These are phyloP conservation scores for Acorus gramineus DNA, from an alignment of 106 monocot genomes.

Conservation along the genomic window DNA sequence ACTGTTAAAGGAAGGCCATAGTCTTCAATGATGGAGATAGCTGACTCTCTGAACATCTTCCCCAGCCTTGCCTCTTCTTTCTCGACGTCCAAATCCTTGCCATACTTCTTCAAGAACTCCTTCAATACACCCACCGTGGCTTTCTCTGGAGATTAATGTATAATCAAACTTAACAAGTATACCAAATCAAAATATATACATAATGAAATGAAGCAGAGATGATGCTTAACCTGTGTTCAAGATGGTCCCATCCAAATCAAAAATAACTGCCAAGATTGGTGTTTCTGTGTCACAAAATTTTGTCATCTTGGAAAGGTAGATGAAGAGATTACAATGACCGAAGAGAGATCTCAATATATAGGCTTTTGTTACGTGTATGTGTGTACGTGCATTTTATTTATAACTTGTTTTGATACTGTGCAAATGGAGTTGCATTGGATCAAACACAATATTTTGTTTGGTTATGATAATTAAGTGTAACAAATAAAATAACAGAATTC, in stretches of 20 bases:
- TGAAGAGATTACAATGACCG: too few species aligned
- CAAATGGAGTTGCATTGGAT: too few species aligned
- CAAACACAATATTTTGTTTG: too few species aligned
- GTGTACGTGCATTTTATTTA: too few species aligned
- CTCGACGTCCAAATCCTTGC: constrained; percentile 30
- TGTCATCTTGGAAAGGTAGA: too few species aligned
- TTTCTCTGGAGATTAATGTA: constrained; percentile 23
- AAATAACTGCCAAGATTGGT: constrained; percentile 33
- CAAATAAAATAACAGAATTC: too few species aligned
- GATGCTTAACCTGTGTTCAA: constrained; percentile 34
- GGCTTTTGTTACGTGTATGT: too few species aligned
- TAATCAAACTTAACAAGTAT: neutral
- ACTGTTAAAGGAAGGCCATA: constrained; percentile 36
- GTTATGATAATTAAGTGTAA: too few species aligned
- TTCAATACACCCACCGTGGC: constrained; percentile 31
- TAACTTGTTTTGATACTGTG: too few species aligned
- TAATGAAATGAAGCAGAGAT: neutral
- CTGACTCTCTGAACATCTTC: constrained; percentile 46
- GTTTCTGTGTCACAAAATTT: too few species aligned
- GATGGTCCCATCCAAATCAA: constrained; percentile 61
- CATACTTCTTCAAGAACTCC: constrained; percentile 46
- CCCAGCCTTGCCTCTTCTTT: constrained; percentile 58
- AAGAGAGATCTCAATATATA: too few species aligned
- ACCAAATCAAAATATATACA: neutral
- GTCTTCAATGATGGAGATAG: constrained; percentile 39